Evolutionary conservation across 805 yeast genomes (phyloP), one percentile per base, ranked within the genome.

Genomic region (Starmera dryadoides): DNA sequence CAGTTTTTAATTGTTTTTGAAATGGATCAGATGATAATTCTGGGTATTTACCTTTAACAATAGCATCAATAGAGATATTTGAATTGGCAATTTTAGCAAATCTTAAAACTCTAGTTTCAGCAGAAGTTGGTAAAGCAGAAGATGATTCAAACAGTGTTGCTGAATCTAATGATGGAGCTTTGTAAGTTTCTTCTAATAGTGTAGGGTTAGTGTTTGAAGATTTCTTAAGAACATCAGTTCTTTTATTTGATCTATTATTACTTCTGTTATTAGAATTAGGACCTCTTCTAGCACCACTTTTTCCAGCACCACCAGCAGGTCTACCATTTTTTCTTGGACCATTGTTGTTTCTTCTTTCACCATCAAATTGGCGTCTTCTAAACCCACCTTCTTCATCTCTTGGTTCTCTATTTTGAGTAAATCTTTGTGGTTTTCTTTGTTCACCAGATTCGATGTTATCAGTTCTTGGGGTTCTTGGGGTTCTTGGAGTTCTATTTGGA

Each of bases 51-150:
- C 55, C 57, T 4, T 41, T 46, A 9, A 54, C 22, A 15, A 51
- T 33, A 14, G 45, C 45, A 7, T 43, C 33, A 20, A 51, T 42
- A 20, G 51, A 47, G 4, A 47, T 41, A 3, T 42, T 35, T 7
- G 43, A 18, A 35, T 51, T 33, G 4, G 12, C 4, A 35, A 45
- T 36, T 25, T 52, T 37, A 16, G 37, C 40, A 25, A 45, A 40
- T 39, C 40, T 52, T 12, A 54, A 29, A 15, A 54, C 33, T 39
- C 55, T 44, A 4, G 54, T 45, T 40, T 41, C 30, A 30, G 36
- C 56, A 37, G 35, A 42, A 28, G 17, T 35, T 26, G 37, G 15
- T 26, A 28, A 18, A 11, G 21, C 25, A 26, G 37, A 26, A 15
- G 37, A 26, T 6, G 11, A 3, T 14, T 16, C 12, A 6, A 34